phyloP scores from a whole-genome alignment of 495 filamentous ascomycete genomes.

The Chaetomium cochliodes region DNA sequence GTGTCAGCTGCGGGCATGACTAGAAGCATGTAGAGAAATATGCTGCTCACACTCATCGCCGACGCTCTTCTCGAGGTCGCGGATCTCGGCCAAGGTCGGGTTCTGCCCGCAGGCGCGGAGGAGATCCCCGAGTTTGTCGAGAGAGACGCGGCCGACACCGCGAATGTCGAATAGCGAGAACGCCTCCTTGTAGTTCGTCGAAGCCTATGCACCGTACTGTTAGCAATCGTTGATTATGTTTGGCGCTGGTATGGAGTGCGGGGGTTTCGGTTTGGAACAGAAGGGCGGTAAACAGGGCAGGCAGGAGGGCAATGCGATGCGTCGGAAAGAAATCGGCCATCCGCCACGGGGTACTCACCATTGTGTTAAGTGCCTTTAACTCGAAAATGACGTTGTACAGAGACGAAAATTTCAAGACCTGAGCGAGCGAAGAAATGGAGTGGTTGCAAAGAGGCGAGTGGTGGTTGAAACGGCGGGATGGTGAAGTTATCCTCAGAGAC shows the following conservation, averaged over 20 bases:
- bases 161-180: slow-evolving; percentile 99
- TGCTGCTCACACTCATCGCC: slow-evolving; percentile 77
- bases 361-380: slow-evolving; percentile 6
- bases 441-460: background rate
- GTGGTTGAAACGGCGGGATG: slow-evolving; percentile 16
- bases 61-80: slow-evolving; percentile 80
- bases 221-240: slow-evolving; percentile 33
- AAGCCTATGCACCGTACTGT: slow-evolving; percentile 66
- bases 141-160: slow-evolving; percentile 82
- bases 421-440: background rate
- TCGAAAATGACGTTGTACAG: background rate
- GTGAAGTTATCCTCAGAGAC: background rate
- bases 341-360: slow-evolving; percentile 17
- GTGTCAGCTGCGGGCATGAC: background rate
- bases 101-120: slow-evolving; percentile 97
- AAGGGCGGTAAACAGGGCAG: background rate
- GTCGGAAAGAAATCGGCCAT: background rate
- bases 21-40: background rate
- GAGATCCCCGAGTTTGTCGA: slow-evolving; percentile 86
- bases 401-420: background rate
- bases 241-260: background rate
- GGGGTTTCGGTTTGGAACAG: background rate
- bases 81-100: slow-evolving; percentile 87
- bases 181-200: slow-evolving; percentile 99
- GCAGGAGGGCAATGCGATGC: background rate